Base-by-base conservation (phyloP, 2,329 filamentous ascomycete genomes). In the Pseudopyricularia javanii region DNA sequence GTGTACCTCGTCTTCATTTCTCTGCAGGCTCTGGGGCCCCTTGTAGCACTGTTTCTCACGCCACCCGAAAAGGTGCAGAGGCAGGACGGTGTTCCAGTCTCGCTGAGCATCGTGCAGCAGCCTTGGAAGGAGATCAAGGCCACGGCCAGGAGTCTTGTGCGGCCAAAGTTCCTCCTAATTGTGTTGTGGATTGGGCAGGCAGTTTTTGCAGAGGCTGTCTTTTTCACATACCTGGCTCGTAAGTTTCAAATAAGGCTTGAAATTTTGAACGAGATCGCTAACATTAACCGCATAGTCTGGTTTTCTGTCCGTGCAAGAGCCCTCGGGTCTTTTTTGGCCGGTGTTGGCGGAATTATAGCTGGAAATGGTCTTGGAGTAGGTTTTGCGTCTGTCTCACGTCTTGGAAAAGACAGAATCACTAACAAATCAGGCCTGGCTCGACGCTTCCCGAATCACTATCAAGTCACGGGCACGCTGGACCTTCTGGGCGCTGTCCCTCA, bases 1-100 rank as follows among this genome's bases (percentile, higher is more conserved):
- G 84, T 88, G 0, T 88, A 80, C 57, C 66, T 85, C 9, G 64
- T 86, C 20, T 89, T 89, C 60, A 87, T 89, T 54, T 82, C 79
- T 0, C 66, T 90, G 0, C 86, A 89, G 60, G 80, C 79, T 1
- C 57, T 75, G 0, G 85, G 81, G 0, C 83, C 84, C 0, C 71
- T 87, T n/a, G 76, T 80, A 0, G 84, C 76, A 0, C 60, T 87
- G 3, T 63, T 88, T 0, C 65, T 89, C 6, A 86, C 76, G 37
- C 68, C 66, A 1, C 86, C 86, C 0, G 64, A 69, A 0, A 69
- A 80, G 47, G 84, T 88, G 0, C 73, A 88, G 64, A 71, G 85
- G 1, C 78, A 74, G 1, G 84, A 88, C 56, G 83, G 85, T 0
- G 72, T 76, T 4, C 75, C 73, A 8, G 84, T 88, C 2, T 68